Evolutionary conservation across 1,139 yeast genomes (phyloP), one percentile per base, ranked within the genome.

Genomic region (Kazachstania sp.): DNA sequence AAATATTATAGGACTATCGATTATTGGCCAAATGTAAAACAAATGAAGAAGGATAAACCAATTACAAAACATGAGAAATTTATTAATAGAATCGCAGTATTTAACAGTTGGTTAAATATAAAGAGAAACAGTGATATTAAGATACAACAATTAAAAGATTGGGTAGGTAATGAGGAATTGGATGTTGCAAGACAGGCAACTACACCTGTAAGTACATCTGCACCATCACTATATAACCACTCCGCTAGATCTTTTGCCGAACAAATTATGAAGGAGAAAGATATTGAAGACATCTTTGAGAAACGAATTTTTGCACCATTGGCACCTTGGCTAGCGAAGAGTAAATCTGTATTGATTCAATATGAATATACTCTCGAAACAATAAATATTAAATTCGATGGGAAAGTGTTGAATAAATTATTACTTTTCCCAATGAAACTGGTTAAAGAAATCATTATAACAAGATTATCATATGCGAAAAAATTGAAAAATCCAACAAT

Each of bases 401-500:
- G 83, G 46, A 83, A 82, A 39, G 78, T 79, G 45, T 70, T 92
- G 48, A 55, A 55, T 30, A 73, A 83, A 48, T 77, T 83, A 37
- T 66, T 88, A 28, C 79, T 88, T 54, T 84, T 92, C 50, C 97
- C 97, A 1, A 74, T 87, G 62, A 80, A 79, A 53, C 71, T 92
- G 45, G 82, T 88, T 55, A 85, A 83, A 59, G 96, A 87, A 60
- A 78, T 87, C 44, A 83, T 90, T 43, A 77, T 76, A 41, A 78
- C 86, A 41, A 74, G 97, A 53, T 72, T 92, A 46, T 71, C 75
- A 1, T 88, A 86, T 62, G 95, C 97, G 3, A 74, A 77, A 65
- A 83, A 84, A 57, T 68, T 90, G 48, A 80, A 78, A 46, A 86
- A 85, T 57, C 96, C 96, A 2, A 88, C 97, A 0, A 79, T 88